Evolutionary conservation across 1,284 basidiomycete genomes (phyloP), one percentile per base, ranked within the genome.

Genomic region (Cutaneotrichosporon spelunceum): DNA sequence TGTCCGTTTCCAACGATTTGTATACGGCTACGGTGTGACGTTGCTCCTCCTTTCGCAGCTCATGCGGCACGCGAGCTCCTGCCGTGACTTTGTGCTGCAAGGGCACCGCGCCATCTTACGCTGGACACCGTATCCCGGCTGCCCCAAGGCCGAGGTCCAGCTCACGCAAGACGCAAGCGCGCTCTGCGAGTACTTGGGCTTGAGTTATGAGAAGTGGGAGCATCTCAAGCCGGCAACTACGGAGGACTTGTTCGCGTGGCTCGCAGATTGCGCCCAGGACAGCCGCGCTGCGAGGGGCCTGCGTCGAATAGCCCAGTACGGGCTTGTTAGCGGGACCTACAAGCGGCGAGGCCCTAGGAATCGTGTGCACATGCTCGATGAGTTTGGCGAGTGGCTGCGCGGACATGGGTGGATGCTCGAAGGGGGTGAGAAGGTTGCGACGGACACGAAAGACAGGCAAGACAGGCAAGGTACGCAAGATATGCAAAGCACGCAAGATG

Each of bases 181-280:
- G 24, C 57, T 77, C 11, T 72, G 69, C 54, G 59, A 45, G 2
- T 77, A 68, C 66, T 57, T 74, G 6, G 75, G 74, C 2, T 59
- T 73, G 13, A 66, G 52, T 55, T 60, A 60, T n/a, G 52, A 24
- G 24, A 23, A 36, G 26, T 60, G 57, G 62, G 9, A 4, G 9
- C 3, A 7, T 0, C 21, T 44, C 26, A 13, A 5, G 8, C 45
- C 11, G 14, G 45, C 13, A 5, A 50, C 23, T 21, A 6, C 23
- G 19, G 57, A 56, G 9, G 62, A 56, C 30, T 19, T 63, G 36
- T 63, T 42, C 13, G 29, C 29, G 23, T 59, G 57, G 61, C 47
- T 63, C 24, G 48, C 45, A 11, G 29, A 11, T 13, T 54, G 23
- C 27, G 14, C 21, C 2, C 16, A 21, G 1, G 61, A 48, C 4